A percentile compares a stretch with the other conserved stretches of the same genome.
Conservation (phyloP, 106 monocot genomes). For the Cymbidium sinense region DNA sequence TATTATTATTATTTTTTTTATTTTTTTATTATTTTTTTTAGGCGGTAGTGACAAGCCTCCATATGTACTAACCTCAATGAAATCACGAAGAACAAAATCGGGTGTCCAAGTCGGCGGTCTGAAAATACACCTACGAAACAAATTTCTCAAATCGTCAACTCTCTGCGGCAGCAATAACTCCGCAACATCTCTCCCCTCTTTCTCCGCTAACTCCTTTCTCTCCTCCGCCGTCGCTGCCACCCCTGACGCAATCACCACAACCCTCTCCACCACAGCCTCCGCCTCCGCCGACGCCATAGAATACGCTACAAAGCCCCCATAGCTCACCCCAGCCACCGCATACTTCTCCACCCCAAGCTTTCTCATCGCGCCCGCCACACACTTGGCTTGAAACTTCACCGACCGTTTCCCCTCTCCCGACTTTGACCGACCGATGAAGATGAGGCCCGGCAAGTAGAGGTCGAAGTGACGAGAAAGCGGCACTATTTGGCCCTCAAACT, state of each 20-base stretch:
- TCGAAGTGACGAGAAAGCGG: slow-evolving; percentile 43
- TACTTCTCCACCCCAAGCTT: slow-evolving; percentile 30
- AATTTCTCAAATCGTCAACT: slow-evolving; percentile 9
- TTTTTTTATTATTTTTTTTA: too few species aligned
- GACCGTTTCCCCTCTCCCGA: slow-evolving; percentile 18
- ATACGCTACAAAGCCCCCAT: slow-evolving; percentile 68
- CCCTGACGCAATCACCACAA: slow-evolving; percentile 26
- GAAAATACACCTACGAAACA: slow-evolving; percentile 25
- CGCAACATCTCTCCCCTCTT: slow-evolving; percentile 9
- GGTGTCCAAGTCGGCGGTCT: slow-evolving; percentile 42
- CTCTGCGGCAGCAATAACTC: slow-evolving; percentile 33
- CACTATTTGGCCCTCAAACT: slow-evolving; percentile 34
- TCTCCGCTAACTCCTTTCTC: too few species aligned
- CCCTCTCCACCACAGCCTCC: slow-evolving; percentile 34
- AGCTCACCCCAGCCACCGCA: slow-evolving; percentile 45
- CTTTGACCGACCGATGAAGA: slow-evolving; percentile 51
- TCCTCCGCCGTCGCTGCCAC: slow-evolving; percentile 17
- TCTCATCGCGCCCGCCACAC: slow-evolving; percentile 37
- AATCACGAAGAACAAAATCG: slow-evolving; percentile 53
- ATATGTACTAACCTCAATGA: slow-evolving; percentile 56
- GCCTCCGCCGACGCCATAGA: slow-evolving; percentile 35
- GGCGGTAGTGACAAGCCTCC: too few species aligned
- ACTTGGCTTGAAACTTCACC: slow-evolving; percentile 40
- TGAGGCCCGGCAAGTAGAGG: slow-evolving; percentile 52
- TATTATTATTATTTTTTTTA: too few species aligned